Percentiles rank a stretch among this genome's conserved stretches.
phyloP scores from a whole-genome alignment of 176 grass and related monocot genomes.

The Tuctoria greenei region DNA sequence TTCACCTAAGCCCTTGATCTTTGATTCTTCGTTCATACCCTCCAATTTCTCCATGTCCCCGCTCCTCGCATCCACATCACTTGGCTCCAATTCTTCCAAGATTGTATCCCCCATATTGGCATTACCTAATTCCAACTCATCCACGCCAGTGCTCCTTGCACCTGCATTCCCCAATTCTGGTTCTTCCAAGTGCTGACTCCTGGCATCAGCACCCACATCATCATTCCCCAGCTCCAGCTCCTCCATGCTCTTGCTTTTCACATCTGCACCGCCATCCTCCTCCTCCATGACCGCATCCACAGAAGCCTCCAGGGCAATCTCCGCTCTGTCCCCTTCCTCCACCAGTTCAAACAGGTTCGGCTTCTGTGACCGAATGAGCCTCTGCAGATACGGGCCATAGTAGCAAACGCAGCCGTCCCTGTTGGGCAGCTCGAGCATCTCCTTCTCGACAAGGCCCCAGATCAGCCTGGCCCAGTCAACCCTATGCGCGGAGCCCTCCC shows the following conservation, averaged over 20 bases:
- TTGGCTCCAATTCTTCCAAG: slow-evolving; percentile 3
- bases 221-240: slow-evolving; percentile 10
- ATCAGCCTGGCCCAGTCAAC: slow-evolving; percentile 79
- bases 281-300: slow-evolving; percentile 46
- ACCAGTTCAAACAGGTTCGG: slow-evolving; percentile 41
- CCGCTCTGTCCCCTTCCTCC: slow-evolving; percentile 34
- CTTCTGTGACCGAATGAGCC: slow-evolving; percentile 59
- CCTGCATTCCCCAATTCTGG: slow-evolving; percentile 16
- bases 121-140: slow-evolving; percentile 2
- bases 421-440: slow-evolving; percentile 59
- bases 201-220: slow-evolving; percentile 31
- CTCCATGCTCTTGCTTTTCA: slow-evolving; percentile 15
- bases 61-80: slow-evolving; percentile 38
- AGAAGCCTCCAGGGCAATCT: slow-evolving; percentile 39
- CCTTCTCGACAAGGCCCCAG: slow-evolving; percentile 85
- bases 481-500: slow-evolving; percentile 64
- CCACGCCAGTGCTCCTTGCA: slow-evolving; percentile 12
- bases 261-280: slow-evolving; percentile 40
- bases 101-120: not conserved
- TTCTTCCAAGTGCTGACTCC: slow-evolving; percentile 37
- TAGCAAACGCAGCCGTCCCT: slow-evolving; percentile 54
- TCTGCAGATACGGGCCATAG: slow-evolving; percentile 69
- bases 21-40: not conserved
- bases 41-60: slow-evolving; percentile 28
- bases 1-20: not conserved